Base-by-base conservation (phyloP, 2,329 filamentous ascomycete genomes). In the Penicillium brasilianum region DNA sequence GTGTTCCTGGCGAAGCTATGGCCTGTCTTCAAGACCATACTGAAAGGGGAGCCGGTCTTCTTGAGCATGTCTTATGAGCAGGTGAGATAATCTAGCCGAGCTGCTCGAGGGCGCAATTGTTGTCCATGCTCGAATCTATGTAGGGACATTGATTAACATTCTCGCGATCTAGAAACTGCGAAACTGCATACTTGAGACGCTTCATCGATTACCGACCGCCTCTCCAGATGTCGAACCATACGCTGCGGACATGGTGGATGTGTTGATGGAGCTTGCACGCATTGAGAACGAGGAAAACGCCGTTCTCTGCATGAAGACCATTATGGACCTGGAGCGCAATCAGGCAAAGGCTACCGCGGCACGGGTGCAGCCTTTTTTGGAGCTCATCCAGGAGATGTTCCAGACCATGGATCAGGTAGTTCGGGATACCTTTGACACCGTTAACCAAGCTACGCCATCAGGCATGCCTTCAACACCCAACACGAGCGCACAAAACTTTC, bases 261-360 rank as follows among this genome's bases (percentile, higher is more conserved):
- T 96, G 67, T 84, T 98, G 65, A 94, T 98, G 88, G 86, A 87
- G 57, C 82, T 99, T 60, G 93, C 98, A 61, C 88, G 90, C 68
- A 90, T 88, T 44, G 95, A 99, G 78, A 99, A 99, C 71, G 95
- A 99, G 79, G 95, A 99, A 65, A 99, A 99, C 83, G 95, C 94
- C 2, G 92, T 96, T n/a, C 82, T 99, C 64, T 97, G 94, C 75
- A 92, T 99, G 80, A 99, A 99, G 83, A 96, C 94, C 14, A 92
- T 96, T 55, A 97, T 97, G 82, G 95, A 99, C 74, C 89, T 98
- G 66, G 92, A 96, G 84, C 89, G 95, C 52, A 92, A 97, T 74
- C 94, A 98, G 77, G 87, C 89, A 59, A 96, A 94, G 79, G 88
- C 89, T 28, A 87, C 97, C 8, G 80, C 81, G n/a, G 84, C 86